Conservation (phyloP, 257 asterid species). For the Plantago ovata region DNA sequence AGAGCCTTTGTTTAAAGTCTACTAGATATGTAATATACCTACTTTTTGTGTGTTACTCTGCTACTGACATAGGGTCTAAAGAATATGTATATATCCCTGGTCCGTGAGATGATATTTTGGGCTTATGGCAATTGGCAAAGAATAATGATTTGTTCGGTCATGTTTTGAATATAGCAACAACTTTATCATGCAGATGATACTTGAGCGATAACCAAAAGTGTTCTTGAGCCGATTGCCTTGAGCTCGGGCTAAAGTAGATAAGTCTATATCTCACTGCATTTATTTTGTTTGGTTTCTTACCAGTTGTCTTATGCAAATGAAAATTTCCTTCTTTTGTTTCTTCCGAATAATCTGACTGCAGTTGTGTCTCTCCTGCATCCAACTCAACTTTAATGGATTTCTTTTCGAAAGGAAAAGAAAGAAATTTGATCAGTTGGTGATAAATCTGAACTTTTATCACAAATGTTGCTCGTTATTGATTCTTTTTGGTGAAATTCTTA, state of each 20-base stretch:
- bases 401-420: neutral
- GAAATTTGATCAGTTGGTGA: slow-evolving; percentile 1
- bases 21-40: neutral
- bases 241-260: slow-evolving; percentile 11
- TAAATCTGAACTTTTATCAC: neutral
- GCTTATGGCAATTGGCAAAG: neutral
- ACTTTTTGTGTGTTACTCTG: neutral
- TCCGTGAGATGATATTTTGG: slow-evolving; percentile 1
- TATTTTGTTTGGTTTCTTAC: slow-evolving; percentile 12
- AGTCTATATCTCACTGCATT: neutral
- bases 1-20: neutral
- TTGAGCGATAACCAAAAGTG: slow-evolving; percentile 12
- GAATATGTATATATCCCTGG: neutral
- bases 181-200: slow-evolving; percentile 15
- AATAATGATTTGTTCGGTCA: neutral
- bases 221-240: slow-evolving; percentile 1
- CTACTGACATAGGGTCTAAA: neutral
- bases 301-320: slow-evolving; percentile 5
- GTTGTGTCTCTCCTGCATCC: neutral
- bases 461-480: neutral
- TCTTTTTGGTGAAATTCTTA: too few species aligned
- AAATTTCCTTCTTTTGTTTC: neutral
- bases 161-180: slow-evolving; percentile 6
- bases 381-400: slow-evolving; percentile 1
- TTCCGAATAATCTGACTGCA: slow-evolving; percentile 5